Evolutionary conservation across 805 yeast species (phyloP).

Genomic region (Metschnikowia picachoensis): DNA sequence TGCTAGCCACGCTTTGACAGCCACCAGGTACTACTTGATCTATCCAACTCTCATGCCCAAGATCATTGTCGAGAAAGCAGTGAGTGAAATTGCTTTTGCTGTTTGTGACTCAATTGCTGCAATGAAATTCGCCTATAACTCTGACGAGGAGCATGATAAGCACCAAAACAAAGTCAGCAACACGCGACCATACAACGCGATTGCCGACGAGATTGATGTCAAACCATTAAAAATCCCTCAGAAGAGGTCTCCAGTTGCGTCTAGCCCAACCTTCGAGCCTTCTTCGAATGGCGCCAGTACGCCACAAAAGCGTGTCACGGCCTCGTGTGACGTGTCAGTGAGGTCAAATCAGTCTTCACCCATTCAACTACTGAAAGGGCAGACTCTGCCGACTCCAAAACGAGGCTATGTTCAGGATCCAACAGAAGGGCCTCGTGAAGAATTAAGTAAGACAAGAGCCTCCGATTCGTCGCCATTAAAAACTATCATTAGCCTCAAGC

Average conservation of each 20-base stretch:
- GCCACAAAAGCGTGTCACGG: not conserved
- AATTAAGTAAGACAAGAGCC: not conserved
- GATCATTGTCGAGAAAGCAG: slow-evolving; percentile 67
- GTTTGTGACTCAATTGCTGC: slow-evolving; percentile 58
- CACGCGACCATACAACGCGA: not conserved
- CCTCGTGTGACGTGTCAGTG: not conserved
- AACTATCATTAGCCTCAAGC: not conserved
- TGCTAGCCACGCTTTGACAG: slow-evolving; percentile 69
- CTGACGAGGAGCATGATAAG: not conserved
- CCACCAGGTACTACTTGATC: slow-evolving; percentile 68
- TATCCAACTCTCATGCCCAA: slow-evolving; percentile 65
- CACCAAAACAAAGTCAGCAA: not conserved
- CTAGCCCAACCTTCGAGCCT: not conserved
- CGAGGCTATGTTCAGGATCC: not conserved
- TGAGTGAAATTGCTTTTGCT: slow-evolving; percentile 67
- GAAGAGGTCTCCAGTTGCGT: not conserved
- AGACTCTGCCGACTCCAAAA: slow-evolving; percentile 6
- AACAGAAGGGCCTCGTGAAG: not conserved
- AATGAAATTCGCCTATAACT: slow-evolving; percentile 40
- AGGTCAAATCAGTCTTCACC: slow-evolving; percentile 4
- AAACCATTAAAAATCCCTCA: slow-evolving; percentile 14
- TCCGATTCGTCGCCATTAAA: not conserved
- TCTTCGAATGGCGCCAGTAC: not conserved
- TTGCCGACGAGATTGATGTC: slow-evolving; percentile 2
- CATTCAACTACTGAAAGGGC: slow-evolving; percentile 1